phyloP scores from a whole-genome alignment of 805 yeast genomes.

The Suhomyces emberorum region DNA sequence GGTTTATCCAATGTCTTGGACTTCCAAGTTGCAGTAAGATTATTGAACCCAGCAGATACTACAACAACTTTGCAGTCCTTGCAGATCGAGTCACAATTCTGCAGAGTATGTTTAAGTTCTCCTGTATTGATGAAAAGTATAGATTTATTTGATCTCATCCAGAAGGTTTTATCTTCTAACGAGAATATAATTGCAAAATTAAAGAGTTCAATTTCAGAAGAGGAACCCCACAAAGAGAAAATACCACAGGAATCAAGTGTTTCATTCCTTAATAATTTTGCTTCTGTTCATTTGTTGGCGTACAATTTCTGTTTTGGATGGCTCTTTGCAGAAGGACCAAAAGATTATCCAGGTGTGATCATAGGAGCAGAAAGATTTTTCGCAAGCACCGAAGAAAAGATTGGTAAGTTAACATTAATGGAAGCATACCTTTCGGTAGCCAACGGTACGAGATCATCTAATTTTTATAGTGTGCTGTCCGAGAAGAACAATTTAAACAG shows the following conservation, averaged over 20 bases:
- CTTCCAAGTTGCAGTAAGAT: conserved; percentile 41
- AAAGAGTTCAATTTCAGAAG: not conserved
- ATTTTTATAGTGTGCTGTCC: conserved; percentile 45
- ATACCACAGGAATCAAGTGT: not conserved
- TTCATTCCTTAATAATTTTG: conserved; percentile 24
- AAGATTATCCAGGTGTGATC: conserved; percentile 66
- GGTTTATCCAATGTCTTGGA: conserved; percentile 44
- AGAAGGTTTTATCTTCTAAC: not conserved
- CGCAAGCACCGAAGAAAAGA: conserved; percentile 55
- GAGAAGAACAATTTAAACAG: conserved; percentile 52
- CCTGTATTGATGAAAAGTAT: conserved; percentile 41
- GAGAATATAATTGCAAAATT: not conserved
- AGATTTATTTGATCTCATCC: conserved; percentile 23
- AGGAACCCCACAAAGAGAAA: not conserved
- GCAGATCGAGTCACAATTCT: conserved; percentile 56
- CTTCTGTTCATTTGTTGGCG: conserved; percentile 56
- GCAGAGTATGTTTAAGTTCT: conserved; percentile 58
- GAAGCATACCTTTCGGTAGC: conserved; percentile 75
- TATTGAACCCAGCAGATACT: conserved; percentile 27
- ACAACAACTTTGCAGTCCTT: conserved; percentile 38
- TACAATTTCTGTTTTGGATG: conserved; percentile 75
- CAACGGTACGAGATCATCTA: conserved; percentile 50
- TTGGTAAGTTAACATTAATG: conserved; percentile 65
- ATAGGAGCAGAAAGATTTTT: conserved; percentile 74
- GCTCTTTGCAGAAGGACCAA: conserved; percentile 52